Evolutionary conservation across 2,329 filamentous ascomycete genomes (phyloP).

Genomic region (Hypomyces perniciosus): DNA sequence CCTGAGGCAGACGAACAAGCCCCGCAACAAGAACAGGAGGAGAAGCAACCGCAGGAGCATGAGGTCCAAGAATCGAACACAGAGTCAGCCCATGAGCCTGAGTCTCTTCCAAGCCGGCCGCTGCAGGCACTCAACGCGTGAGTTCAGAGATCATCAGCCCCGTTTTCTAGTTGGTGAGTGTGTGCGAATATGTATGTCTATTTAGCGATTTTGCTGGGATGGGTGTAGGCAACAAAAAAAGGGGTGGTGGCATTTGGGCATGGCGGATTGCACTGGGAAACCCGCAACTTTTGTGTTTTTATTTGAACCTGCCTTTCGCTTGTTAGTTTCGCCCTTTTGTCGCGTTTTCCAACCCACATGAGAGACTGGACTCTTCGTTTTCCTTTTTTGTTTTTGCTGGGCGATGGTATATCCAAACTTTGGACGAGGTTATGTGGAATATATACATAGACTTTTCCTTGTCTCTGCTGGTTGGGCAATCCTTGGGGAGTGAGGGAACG

Average conservation of each 20-base stretch:
- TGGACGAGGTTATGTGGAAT: conserved; percentile 7
- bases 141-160: conserved; percentile 13
- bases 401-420: conserved; percentile 4
- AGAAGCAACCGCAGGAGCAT: conserved; percentile 10
- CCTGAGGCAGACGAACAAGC: conserved; percentile 16
- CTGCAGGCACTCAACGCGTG: conserved; percentile 30
- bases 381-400: conserved; percentile 3
- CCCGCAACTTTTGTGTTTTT: not conserved
- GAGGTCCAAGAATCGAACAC: conserved; percentile 24
- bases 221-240: conserved; percentile 5
- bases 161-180: conserved; percentile 12
- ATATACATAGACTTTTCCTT: not conserved
- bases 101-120: conserved; percentile 25
- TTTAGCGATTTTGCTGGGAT: conserved; percentile 17
- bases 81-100: conserved; percentile 23
- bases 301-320: not conserved
- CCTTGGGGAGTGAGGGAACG: not conserved
- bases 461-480: not conserved
- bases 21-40: conserved; percentile 20
- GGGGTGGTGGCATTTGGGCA: conserved; percentile 3
- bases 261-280: conserved; percentile 2
- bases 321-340: not conserved
- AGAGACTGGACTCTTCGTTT: not conserved
- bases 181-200: conserved; percentile 23
- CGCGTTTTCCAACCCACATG: not conserved